Conservation (phyloP, 2,329 filamentous ascomycete genomes). For the Aspergillus alliaceus region DNA sequence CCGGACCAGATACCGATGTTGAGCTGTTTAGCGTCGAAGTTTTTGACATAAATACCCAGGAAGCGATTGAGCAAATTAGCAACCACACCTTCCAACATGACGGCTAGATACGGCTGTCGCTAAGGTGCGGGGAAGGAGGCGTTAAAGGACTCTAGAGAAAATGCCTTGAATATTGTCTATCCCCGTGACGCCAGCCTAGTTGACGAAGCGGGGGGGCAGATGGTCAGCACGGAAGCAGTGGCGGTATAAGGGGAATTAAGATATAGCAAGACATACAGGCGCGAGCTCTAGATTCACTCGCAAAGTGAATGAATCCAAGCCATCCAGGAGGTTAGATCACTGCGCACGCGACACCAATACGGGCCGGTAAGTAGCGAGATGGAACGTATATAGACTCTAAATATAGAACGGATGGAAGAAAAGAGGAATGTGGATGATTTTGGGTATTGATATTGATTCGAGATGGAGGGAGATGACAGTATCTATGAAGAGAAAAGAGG, state of each 20-base stretch:
- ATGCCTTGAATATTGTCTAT: not conserved
- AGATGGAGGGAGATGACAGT: not conserved
- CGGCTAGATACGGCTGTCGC: slow-evolving; percentile 65
- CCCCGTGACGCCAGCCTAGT: slow-evolving; percentile 9
- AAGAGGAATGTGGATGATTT: not conserved
- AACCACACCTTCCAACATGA: slow-evolving; percentile 95
- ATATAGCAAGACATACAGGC: slow-evolving; percentile 12
- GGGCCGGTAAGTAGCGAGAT: slow-evolving; percentile 5
- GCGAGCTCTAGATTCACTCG: slow-evolving; percentile 24
- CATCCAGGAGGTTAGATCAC: slow-evolving; percentile 28
- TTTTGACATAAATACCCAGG: slow-evolving; percentile 99
- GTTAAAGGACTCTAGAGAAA: not conserved
- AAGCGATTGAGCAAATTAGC: slow-evolving; percentile 98
- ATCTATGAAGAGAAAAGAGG: too few species aligned
- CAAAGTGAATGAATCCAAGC: slow-evolving; percentile 18
- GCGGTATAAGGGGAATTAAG: not conserved
- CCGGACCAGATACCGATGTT: slow-evolving; percentile 99
- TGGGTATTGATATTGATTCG: slow-evolving; percentile 9
- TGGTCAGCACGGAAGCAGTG: slow-evolving; percentile 11
- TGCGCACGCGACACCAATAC: slow-evolving; percentile 31
- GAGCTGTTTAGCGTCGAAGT: slow-evolving; percentile 96
- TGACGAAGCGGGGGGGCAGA: not conserved
- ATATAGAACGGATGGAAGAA: not conserved
- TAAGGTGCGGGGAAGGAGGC: slow-evolving; percentile 59
- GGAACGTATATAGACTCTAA: not conserved